A percentile compares a stretch with the other conserved stretches of the same genome.
phyloP scores from a whole-genome alignment of 2,329 filamentous ascomycete genomes.

The Orbilia javanica region DNA sequence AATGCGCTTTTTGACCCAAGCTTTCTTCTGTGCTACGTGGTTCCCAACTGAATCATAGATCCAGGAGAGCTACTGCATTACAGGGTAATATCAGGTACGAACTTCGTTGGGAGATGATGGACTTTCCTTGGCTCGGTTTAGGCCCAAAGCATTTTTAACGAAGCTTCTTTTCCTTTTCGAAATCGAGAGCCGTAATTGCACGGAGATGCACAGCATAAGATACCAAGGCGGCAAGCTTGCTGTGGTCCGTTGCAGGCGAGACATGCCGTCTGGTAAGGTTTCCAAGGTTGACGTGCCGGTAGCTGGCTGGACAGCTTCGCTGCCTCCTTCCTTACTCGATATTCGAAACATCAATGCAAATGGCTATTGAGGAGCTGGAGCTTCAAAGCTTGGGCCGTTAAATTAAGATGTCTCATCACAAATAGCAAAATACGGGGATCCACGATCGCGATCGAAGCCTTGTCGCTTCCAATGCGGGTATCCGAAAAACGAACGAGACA shows the following conservation, averaged over 20 bases:
- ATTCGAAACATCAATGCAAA: conserved; percentile 17
- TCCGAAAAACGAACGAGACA: conserved; percentile 50
- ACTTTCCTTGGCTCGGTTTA: conserved; percentile 25
- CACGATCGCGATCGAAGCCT: conserved; percentile 55
- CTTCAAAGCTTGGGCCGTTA: conserved; percentile 23
- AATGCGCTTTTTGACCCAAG: conserved; percentile 20
- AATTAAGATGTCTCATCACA: conserved; percentile 57
- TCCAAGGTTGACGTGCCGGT: conserved; percentile 49
- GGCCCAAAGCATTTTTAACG: conserved; percentile 22
- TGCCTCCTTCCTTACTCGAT: conserved; percentile 17
- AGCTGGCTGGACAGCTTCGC: conserved; percentile 33
- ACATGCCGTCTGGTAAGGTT: conserved; percentile 34
- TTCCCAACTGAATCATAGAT: conserved; percentile 35
- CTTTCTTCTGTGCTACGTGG: conserved; percentile 51
- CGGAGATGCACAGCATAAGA: conserved; percentile 44
- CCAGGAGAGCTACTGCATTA: conserved; percentile 31
- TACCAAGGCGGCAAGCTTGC: conserved; percentile 52
- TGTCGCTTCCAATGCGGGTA: conserved; percentile 38
- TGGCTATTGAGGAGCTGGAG: conserved; percentile 5
- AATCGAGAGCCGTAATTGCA: conserved; percentile 34
- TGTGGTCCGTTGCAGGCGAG: conserved; percentile 50
- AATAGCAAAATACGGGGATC: conserved; percentile 30
- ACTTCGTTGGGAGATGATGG: conserved; percentile 1
- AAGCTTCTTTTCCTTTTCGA: conserved; percentile 34
- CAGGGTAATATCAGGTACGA: conserved; percentile 43